Evolutionary conservation across 176 grass and related monocot genomes (phyloP).

Genomic region (Carex pumila): DNA sequence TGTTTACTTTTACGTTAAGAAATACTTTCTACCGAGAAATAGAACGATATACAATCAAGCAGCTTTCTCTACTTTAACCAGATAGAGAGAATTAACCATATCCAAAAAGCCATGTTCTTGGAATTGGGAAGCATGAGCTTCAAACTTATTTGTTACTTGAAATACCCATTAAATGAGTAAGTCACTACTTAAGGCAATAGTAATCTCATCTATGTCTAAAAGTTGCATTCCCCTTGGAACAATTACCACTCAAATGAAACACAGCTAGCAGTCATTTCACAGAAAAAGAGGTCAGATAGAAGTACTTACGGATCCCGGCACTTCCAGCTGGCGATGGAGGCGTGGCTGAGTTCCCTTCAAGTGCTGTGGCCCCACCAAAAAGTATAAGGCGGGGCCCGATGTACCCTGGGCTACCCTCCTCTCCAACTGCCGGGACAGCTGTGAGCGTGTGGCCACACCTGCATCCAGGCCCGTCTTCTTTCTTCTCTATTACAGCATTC

Average conservation of each 20-base stretch:
- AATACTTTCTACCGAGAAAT: background rate
- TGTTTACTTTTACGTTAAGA: background rate
- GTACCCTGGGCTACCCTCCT: slow-evolving; percentile 72
- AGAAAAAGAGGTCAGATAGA: background rate
- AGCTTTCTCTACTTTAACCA: background rate
- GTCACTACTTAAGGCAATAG: background rate
- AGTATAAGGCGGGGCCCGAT: slow-evolving; percentile 70
- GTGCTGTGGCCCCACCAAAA: slow-evolving; percentile 83
- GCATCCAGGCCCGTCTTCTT: slow-evolving; percentile 85
- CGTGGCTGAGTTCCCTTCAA: slow-evolving; percentile 87
- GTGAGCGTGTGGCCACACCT: slow-evolving; percentile 93
- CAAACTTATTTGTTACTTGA: background rate
- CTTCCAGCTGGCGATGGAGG: slow-evolving; percentile 70
- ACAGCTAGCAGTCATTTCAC: slow-evolving; percentile 9
- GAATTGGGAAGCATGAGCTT: background rate
- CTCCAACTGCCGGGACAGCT: slow-evolving; percentile 69
- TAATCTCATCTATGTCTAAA: background rate
- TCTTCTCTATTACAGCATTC: slow-evolving; percentile 81
- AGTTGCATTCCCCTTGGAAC: background rate
- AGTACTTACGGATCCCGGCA: slow-evolving; percentile 84
- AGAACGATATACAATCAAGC: background rate
- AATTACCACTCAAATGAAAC: background rate
- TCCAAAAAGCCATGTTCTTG: background rate
- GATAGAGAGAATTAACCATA: background rate
- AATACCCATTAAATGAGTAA: background rate